Evolutionary conservation across 1,284 basidiomycete genomes (phyloP), one percentile per base, ranked within the genome.

Genomic region (Ustilago trichophora): DNA sequence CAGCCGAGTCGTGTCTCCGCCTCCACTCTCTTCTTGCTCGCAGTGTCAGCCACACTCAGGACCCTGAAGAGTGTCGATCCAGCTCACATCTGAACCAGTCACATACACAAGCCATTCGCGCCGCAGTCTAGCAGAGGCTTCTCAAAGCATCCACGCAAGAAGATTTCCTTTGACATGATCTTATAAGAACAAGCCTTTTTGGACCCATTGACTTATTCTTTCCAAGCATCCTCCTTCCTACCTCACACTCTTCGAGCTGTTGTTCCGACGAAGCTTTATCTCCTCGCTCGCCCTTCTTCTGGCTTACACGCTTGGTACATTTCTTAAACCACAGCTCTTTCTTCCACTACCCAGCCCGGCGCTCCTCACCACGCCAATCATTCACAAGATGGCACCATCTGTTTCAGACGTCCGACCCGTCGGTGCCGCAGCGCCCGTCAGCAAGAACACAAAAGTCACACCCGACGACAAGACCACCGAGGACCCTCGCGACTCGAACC

Each of bases 401-500:
- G 42, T 56, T 21, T 38, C 52, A 12, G 36, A 55, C 38, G 52
- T 45, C 16, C 46, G 51, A 22, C 21, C 42, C 6, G 47, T 26
- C 21, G 26, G n/a, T 15, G 46, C 36, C 13, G 26, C 36, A 12
- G 40, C 31, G 25, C 27, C 44, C 16, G 27, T 45, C 40, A 46
- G 21, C 54, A 62, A 71, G 35, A 48, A 42, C n/a, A 24, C 48
- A 4, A 52, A 72, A 37, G 41, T 56, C 31, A 68, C 63, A 26
- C 72, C 72, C 16, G 72, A 73, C 35, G 54, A 74, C 60, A 74
- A 74, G 60, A 72, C 64, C 33, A 71, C 50, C 35, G 57, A 72
- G 11, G 72, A 74, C 24, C 63, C 68, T 37, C 63, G 58, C 35
- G 52, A 65, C 15, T 62, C 66, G 40, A 57, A 55, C n/a, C 53